phyloP scores from a whole-genome alignment of 2,329 filamentous ascomycete genomes.

The Pestalotiopsis sp. region DNA sequence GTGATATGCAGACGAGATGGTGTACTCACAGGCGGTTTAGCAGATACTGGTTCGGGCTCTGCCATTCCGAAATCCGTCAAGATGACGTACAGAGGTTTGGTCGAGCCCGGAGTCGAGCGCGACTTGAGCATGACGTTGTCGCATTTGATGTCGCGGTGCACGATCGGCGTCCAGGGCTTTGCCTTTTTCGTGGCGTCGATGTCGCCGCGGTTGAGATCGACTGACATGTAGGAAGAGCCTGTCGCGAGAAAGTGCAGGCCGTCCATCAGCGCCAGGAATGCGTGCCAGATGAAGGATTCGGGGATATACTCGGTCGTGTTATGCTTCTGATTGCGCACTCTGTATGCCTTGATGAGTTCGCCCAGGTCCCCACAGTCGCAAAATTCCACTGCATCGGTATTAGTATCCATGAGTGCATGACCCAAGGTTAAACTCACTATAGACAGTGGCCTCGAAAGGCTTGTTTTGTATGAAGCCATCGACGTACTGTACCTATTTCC shows the following conservation, averaged over 20 bases:
- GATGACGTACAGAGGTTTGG: conserved; percentile 19
- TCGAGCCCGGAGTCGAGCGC: conserved; percentile 19
- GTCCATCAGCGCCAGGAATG: conserved; percentile 18
- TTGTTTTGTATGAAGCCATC: conserved; percentile 8
- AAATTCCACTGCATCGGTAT: conserved; percentile 9
- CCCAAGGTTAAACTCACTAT: not conserved
- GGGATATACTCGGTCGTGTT: conserved; percentile 12
- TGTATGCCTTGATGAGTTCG: conserved; percentile 16
- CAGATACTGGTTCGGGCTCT: not conserved
- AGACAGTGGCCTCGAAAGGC: conserved; percentile 14
- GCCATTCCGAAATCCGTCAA: conserved; percentile 21
- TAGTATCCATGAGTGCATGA: not conserved
- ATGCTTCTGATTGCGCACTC: conserved; percentile 4
- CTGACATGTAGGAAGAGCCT: conserved; percentile 16
- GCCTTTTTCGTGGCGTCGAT: not conserved
- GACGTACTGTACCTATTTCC: conserved; percentile 13
- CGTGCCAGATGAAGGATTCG: conserved; percentile 24
- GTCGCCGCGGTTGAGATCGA: conserved; percentile 13
- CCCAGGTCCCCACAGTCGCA: conserved; percentile 16
- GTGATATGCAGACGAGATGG: not conserved
- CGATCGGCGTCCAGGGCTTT: conserved; percentile 17
- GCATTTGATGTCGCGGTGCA: conserved; percentile 25
- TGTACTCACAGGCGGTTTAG: not conserved
- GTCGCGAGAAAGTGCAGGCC: conserved; percentile 21
- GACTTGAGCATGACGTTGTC: conserved; percentile 24